Base-by-base conservation (phyloP, 2,329 filamentous ascomycete species). In the Blastomyces silverae region DNA sequence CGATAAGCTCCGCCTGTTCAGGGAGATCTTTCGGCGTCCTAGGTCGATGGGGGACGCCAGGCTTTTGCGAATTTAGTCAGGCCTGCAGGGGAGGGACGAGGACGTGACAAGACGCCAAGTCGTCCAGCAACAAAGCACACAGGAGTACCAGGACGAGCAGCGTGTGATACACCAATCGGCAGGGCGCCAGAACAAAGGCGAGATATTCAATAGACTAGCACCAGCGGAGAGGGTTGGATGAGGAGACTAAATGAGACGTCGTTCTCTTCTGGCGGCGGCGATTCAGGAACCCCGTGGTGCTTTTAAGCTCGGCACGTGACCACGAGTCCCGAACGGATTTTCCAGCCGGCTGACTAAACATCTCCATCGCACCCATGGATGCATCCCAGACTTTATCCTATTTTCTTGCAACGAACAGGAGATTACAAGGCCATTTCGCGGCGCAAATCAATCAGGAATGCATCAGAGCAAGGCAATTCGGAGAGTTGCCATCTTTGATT, bases 51-150 rank as follows among this genome's bases (percentile, higher is more conserved):
- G 39, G 48, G 52, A 61, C 39, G 62, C 50, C 53, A 56, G 62
- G 44, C n/a, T 63, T 63, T 63, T 63, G 37, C 37, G 50, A 56
- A 57, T 46, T 58, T 63, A 63, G 62, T 57, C 39, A n/a, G 39
- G 53, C 50, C 34, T 57, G 52, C 52, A 44, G 52, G 62, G 52
- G 53, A 42, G 13, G 37, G 25, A 37, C 25, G 37, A 55, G 20
- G 53, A 58, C 52, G 62, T 63, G 62, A 63, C 53, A 55, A 34
- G 62, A 48, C 20, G 39, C 62, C 48, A 34, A 58, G n/a, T 13
- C 46, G 62, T n/a, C 50, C 11, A 58, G 52, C 53, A 50, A 53
- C 37, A 39, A 48, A 25, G 61, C 61, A 62, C 61, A 31, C 61
- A 42, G 17, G 34, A 56, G 28, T 13, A 56, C 22, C 48, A 55